Conservation (phyloP, 306 rosid species). For the Glycine soja region DNA sequence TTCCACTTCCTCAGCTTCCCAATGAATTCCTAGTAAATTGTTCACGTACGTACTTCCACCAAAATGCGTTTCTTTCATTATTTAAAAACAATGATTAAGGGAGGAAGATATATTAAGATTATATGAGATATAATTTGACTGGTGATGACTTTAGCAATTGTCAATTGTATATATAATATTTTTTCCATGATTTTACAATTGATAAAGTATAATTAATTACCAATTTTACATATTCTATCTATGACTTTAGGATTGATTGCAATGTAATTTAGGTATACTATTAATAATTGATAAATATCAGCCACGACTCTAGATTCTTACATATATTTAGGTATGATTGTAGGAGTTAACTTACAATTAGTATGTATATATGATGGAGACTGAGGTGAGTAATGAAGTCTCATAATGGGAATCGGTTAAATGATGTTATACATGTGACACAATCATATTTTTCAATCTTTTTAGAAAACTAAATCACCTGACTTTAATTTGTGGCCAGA, state of each 20-base stretch:
- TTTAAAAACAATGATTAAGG: background rate
- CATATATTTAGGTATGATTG: background rate
- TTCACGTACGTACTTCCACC: too few species aligned
- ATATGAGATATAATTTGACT: background rate
- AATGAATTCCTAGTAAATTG: constrained; percentile 24
- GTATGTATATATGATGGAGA: background rate
- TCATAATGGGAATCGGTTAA: too few species aligned
- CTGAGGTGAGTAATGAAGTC: too few species aligned
- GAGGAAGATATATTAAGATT: background rate
- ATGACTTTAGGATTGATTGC: background rate
- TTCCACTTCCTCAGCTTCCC: constrained; percentile 30
- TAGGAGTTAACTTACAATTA: background rate
- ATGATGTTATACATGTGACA: too few species aligned
- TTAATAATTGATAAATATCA: background rate
- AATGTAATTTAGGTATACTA: background rate
- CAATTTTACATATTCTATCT: background rate
- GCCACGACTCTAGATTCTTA: background rate
- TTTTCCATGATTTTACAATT: background rate
- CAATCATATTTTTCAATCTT: too few species aligned
- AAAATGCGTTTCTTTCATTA: background rate
- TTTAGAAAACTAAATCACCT: too few species aligned
- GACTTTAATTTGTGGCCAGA: too few species aligned
- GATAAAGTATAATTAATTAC: background rate
- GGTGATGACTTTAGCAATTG: background rate
- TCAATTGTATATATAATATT: background rate